phyloP scores from a whole-genome alignment of 371 early-diverging fungal genomes.

The Coemansia sp. region DNA sequence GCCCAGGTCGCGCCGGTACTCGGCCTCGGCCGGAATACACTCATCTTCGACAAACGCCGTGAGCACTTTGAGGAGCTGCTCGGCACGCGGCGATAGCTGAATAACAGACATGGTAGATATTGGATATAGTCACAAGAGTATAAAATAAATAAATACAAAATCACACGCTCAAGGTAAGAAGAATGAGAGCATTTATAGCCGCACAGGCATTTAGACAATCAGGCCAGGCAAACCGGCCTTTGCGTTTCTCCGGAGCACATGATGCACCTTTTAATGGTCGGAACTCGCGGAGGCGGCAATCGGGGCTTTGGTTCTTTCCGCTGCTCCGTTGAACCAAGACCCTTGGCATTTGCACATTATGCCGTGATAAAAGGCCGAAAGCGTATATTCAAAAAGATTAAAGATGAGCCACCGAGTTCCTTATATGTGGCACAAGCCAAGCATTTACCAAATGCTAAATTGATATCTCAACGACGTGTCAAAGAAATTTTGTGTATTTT shows the following conservation, averaged over 20 bases:
- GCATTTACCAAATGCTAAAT: no score
- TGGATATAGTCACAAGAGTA: background rate
- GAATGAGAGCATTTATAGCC: background rate
- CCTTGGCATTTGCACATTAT: no score
- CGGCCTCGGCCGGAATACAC: constrained; percentile 89
- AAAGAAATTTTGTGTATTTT: background rate
- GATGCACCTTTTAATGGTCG: background rate
- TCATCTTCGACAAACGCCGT: constrained; percentile 67
- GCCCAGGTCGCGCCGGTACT: constrained; percentile 72
- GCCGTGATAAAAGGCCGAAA: no score
- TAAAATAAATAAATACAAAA: background rate
- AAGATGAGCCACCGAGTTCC: no score
- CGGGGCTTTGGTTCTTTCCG: background rate
- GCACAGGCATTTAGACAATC: background rate
- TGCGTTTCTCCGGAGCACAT: constrained; percentile 1
- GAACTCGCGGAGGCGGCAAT: constrained; percentile 5
- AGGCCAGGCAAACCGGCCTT: no score
- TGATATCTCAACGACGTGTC: background rate
- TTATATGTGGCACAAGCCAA: no score
- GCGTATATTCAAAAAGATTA: no score
- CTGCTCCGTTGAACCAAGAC: background rate
- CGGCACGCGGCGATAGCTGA: constrained; percentile 44
- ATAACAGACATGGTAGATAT: constrained; percentile 36
- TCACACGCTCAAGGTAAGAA: background rate
- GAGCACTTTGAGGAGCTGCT: constrained; percentile 36